Base-by-base conservation (phyloP, 2,329 filamentous ascomycete species). In the Paradendryphiella salina region DNA sequence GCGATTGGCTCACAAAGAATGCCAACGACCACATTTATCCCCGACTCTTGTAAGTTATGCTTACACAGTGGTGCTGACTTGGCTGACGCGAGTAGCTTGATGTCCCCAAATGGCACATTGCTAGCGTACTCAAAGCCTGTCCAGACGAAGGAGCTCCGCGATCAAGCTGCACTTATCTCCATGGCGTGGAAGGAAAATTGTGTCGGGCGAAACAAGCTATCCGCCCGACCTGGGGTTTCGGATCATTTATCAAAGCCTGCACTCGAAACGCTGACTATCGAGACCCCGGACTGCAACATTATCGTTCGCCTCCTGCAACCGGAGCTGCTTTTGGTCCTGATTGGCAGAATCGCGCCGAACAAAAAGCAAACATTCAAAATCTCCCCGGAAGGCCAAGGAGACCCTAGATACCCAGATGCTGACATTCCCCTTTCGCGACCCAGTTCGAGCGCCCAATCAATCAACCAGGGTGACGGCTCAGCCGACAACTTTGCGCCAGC, bases 61-160 rank as follows among this genome's bases (percentile, higher is more conserved):
- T 18, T 36, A 34, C 14, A n/a, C 15, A 9, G 11, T 14, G 10
- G 5, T 39, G 10, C 34, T 31, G 9, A 13, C 18, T 29, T n/a
- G 5, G 36, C 57, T 65, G 32, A 65, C 36, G 5, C 13, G 36
- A 38, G 11, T 46, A 77, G 75, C 54, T 65, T 80, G 46, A 80
- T 79, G 75, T 79, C 78, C 23, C 76, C 76, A 17, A 80, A 79
- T 58, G 78, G 77, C 54, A 79, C 77, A 2, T 64, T 80, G 15
- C 68, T 80, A 42, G 77, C 78, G 35, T 78, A 80, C 61, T 78
- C 73, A 14, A 75, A 74, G 17, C 77, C 77, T 10, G 71, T 74
- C n/a, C 73, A 79, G 54, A 77, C 78, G 60, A 75, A 75, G 53
- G 74, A 77, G 53, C 69, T 80, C 26, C 75, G 78, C 33, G 77